Evolutionary conservation across 1,284 basidiomycete genomes (phyloP), one percentile per base, ranked within the genome.

Genomic region (Cryptococcus sp.): DNA sequence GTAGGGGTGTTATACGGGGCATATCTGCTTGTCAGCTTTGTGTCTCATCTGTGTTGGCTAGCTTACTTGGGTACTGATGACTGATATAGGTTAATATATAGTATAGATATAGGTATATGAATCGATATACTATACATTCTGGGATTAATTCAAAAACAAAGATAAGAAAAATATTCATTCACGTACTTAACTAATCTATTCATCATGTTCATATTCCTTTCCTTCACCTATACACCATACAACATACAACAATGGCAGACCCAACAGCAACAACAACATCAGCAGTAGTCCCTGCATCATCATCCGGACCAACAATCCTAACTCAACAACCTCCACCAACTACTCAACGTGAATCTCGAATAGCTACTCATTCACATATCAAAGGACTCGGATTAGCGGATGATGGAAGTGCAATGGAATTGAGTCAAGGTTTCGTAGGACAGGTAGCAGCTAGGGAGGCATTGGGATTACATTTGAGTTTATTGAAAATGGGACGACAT

Each of bases 361-460:
- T 76, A 46, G 72, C 72, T 18, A 73, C 74, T 3, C 74, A 76
- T 56, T 69, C 65, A 44, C 74, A 76, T 57, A 77, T 76, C 76
- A 96, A 94, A 77, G 94, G 93, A 10, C 85, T 98, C 19, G 94
- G 96, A 5, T 79, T 98, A 48, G 86, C 83, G 36, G 77, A 87
- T 48, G 91, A 97, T 60, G 94, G 94, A 1, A 80, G 81, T 49
- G 93, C 91, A 0, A 78, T 80, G 36, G 73, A 79, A 13, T 85
- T 87, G 58, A 79, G 82, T 9, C 86, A 88, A 53, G 94, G 96
- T 0, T 97, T 98, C 71, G 82, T 98, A 47, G 93, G 94, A 0
- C 93, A 98, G 70, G 81, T 78, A 21, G 84, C 83, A 62, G 94
- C 94, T 18, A 82, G 96, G 61, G 94, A 98, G 82, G 92, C 73